Evolutionary conservation across 768 basidiomycete species (phyloP).

Genomic region (Exsudoporus frostii): DNA sequence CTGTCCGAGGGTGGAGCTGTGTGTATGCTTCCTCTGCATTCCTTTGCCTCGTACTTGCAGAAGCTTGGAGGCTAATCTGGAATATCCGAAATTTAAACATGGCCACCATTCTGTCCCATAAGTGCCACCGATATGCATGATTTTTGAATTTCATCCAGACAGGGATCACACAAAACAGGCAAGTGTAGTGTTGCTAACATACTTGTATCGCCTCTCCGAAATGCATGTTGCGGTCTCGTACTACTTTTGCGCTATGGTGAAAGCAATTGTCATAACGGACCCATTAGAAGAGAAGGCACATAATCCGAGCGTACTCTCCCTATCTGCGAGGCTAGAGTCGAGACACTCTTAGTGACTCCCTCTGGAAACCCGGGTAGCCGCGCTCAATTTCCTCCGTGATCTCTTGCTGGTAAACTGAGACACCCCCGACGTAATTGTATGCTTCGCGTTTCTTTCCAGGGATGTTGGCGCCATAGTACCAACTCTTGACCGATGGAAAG

Average conservation of each 20-base stretch:
- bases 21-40: no score
- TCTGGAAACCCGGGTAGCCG: conserved; percentile 13
- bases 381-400: conserved; percentile 11
- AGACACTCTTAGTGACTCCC: neutral
- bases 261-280: neutral
- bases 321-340: neutral
- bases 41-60: no score
- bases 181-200: neutral
- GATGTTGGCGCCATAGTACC: conserved; percentile 3
- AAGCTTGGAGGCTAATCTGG: no score
- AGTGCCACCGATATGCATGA: no score
- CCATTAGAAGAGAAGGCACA: no score
- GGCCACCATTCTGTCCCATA: no score
- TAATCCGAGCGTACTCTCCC: no score
- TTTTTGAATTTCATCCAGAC: neutral
- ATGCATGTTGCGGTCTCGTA: no score
- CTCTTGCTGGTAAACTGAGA: conserved; percentile 1
- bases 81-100: no score
- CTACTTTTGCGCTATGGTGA: neutral
- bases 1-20: no score
- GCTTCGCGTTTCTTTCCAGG: conserved; percentile 8
- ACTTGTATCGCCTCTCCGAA: no score
- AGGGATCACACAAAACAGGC: neutral
- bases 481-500: conserved; percentile 2
- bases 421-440: conserved; percentile 3